A percentile compares a stretch with the other conserved stretches of the same genome.
These are phyloP conservation scores for Novymonas esmeraldas DNA, from an alignment of 208 protist species.

Conservation along the genomic window DNA sequence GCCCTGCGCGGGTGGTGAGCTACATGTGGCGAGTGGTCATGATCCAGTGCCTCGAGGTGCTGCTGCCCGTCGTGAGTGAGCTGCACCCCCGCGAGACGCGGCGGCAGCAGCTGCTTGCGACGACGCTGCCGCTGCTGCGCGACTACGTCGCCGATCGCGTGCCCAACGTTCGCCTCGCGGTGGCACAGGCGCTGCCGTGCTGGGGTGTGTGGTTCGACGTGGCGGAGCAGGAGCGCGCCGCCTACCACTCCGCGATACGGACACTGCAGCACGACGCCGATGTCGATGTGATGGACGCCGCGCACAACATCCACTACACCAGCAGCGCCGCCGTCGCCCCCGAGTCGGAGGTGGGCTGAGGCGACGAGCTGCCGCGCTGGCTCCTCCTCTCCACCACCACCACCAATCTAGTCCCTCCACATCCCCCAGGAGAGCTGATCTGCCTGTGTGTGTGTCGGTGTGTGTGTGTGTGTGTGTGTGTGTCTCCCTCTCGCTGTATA, in stretches of 20 bases:
- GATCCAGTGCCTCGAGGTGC: constrained; percentile 55
- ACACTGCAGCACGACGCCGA: constrained; percentile 55
- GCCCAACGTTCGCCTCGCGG: constrained; percentile 71
- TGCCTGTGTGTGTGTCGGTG: no score
- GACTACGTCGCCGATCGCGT: constrained; percentile 55
- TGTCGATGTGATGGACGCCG: constrained; percentile 48
- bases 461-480: no score
- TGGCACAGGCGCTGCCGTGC: constrained; percentile 44
- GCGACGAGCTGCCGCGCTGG: no score
- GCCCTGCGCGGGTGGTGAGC: constrained; percentile 21
- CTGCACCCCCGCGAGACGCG: constrained; percentile 48
- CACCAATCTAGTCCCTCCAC: no score
- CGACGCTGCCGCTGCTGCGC: constrained; percentile 48
- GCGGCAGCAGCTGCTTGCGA: constrained; percentile 50
- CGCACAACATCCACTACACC: constrained; percentile 29
- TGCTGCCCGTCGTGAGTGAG: constrained; percentile 55
- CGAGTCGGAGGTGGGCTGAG: not conserved
- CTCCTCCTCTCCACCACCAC: no score
- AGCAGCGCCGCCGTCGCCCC: not conserved
- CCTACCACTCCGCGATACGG: constrained; percentile 46
- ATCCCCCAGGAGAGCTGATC: no score
- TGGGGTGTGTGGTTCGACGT: constrained; percentile 54
- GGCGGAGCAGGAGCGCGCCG: constrained; percentile 16
- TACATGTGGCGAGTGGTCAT: constrained; percentile 64
- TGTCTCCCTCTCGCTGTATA: no score